Conservation (phyloP, 1,284 basidiomycete genomes). For the Neonothopanus nambi region DNA sequence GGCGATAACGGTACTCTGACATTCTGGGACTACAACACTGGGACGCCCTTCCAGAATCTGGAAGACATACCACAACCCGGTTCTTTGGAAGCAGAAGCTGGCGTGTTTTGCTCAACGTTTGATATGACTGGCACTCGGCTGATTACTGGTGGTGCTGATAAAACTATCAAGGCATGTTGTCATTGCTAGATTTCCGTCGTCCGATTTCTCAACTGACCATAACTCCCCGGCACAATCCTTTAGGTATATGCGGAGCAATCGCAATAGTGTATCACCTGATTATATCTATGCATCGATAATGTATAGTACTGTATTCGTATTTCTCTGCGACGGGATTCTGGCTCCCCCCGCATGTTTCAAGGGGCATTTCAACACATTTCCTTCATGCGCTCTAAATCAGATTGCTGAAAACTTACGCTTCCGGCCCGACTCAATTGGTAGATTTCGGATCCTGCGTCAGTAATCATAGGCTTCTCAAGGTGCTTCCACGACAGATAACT, state of each 20-base stretch:
- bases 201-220: neutral
- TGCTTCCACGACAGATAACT: too few relatives aligned
- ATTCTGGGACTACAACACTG: slow-evolving; percentile 94
- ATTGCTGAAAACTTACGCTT: too few relatives aligned
- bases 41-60: slow-evolving; percentile 92
- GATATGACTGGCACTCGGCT: slow-evolving; percentile 93
- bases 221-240: neutral
- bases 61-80: slow-evolving; percentile 97
- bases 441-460: too few relatives aligned
- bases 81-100: slow-evolving; percentile 93
- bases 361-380: too few relatives aligned
- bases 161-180: slow-evolving; percentile 86
- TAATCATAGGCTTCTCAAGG: too few relatives aligned
- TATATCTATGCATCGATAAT: neutral
- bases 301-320: neutral
- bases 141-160: slow-evolving; percentile 97
- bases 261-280: slow-evolving; percentile 25
- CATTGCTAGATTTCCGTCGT: slow-evolving; percentile 4
- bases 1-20: slow-evolving; percentile 89
- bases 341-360: too few relatives aligned
- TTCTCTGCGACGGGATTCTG: neutral
- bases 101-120: slow-evolving; percentile 95
- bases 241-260: slow-evolving; percentile 57
- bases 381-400: too few relatives aligned
- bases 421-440: too few relatives aligned